Base-by-base conservation (phyloP, 257 asterid species). In the Gardenia jasminoides region DNA sequence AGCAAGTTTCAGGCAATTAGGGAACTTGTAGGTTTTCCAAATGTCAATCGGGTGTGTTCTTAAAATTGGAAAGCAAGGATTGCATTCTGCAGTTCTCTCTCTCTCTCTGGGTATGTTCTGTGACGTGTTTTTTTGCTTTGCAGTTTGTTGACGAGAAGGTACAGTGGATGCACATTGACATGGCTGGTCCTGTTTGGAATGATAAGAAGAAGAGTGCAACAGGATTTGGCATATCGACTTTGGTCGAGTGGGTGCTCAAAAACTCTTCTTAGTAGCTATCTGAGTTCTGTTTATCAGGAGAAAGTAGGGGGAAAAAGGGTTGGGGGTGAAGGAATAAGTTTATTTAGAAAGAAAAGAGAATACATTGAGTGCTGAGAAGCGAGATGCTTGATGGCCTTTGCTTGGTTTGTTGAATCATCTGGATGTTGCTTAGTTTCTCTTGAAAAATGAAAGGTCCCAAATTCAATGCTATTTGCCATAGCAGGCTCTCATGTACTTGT, bases 91-190 rank as follows among this genome's bases (percentile, higher is more conserved):
- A 52, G 1, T 26, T 52, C 48, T 22, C 52, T 16, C 44, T 19
- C 15, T 28, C 26, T 26, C 4, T 54, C 39, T 68, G 3, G 41
- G 41, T 36, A 36, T 36, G 4, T 79, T 7, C 50, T 46, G 72
- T 36, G 36, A 56, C 61, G n/a, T 47, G 47, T 24, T 76, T 76
- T 62, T 48, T 69, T 61, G 48, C 69, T 20, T 28, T 78, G 91
- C 97, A 93, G 99, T 95, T 95, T 90, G 99, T 95, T 31, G 92
- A 93, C 61, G 99, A 93, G 90, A 95, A 93, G 86, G 99, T 93
- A 71, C 91, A 91, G 31, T 95, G 99, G 99, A 86, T 95, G 99
- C 99, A 95, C 66, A 91, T 95, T 16, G 99, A 95, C 91, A 80
- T 95, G 83, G 97, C 97, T 61, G 99, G 97, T 15, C 99, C 98